Evolutionary conservation across 1,139 yeast genomes (phyloP).

Genomic region (Ogataea hybrid): DNA sequence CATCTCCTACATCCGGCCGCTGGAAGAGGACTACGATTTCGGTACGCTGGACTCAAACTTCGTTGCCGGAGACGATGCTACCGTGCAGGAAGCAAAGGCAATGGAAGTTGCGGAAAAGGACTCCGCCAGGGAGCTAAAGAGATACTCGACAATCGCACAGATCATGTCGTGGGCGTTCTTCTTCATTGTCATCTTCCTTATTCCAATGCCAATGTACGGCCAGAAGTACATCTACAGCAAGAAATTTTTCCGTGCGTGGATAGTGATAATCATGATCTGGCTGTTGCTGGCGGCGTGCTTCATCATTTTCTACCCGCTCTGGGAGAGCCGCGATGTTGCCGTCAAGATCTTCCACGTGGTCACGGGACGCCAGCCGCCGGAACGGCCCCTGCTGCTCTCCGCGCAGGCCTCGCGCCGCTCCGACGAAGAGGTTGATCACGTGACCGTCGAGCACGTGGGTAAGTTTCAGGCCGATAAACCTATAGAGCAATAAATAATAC

Average conservation of each 20-base stretch:
- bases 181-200: constrained; percentile 59
- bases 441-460: constrained; percentile 6
- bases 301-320: constrained; percentile 39
- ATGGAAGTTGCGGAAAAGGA: constrained; percentile 40
- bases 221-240: constrained; percentile 66
- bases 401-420: constrained; percentile 17
- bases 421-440: constrained; percentile 9
- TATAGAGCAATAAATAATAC: not conserved
- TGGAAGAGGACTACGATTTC: constrained; percentile 38
- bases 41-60: constrained; percentile 26
- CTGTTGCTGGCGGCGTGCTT: constrained; percentile 38
- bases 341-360: constrained; percentile 13
- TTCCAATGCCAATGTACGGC: constrained; percentile 91
- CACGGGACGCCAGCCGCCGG: constrained; percentile 21
- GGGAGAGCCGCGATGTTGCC: constrained; percentile 41
- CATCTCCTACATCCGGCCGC: constrained; percentile 34
- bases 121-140: constrained; percentile 44
- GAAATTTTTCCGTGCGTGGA: constrained; percentile 80
- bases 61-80: constrained; percentile 33
- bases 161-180: constrained; percentile 29
- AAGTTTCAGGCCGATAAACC: not conserved
- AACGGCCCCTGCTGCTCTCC: constrained; percentile 20
- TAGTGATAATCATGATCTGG: constrained; percentile 73
- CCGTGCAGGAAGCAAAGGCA: constrained; percentile 27
- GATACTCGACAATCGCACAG: constrained; percentile 55